These are phyloP conservation scores for Aspergillus piperis DNA, from an alignment of 2,329 filamentous ascomycete genomes.

Conservation along the genomic window DNA sequence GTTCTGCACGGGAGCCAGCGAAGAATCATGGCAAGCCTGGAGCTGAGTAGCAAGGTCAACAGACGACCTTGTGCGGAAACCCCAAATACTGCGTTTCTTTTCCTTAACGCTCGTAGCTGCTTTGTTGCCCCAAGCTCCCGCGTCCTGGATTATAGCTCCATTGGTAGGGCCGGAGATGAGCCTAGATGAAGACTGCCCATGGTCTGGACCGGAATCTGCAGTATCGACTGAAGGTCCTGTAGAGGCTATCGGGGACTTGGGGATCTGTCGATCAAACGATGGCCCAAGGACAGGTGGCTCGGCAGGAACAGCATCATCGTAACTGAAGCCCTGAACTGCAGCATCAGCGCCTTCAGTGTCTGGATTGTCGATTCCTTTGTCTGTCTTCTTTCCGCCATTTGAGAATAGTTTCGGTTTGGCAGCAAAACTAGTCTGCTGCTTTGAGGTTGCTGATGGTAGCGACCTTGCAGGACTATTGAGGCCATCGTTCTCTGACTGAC, in stretches of 20 bases:
- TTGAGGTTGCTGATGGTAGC: conserved; percentile 23
- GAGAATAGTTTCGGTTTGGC: conserved; percentile 29
- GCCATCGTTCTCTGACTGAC: conserved; percentile 35
- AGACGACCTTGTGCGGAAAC: conserved; percentile 68
- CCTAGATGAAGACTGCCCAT: conserved; percentile 39
- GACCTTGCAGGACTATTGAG: conserved; percentile 21
- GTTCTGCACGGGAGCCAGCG: conserved; percentile 54
- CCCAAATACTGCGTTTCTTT: conserved; percentile 72
- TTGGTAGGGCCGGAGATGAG: conserved; percentile 85
- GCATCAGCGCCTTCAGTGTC: conserved; percentile 37
- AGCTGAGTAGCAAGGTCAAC: conserved; percentile 58
- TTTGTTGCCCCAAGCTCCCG: conserved; percentile 83
- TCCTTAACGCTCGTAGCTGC: conserved; percentile 68
- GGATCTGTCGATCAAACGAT: conserved; percentile 34
- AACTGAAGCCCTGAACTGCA: conserved; percentile 53
- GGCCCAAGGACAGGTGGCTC: conserved; percentile 58
- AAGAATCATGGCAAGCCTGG: conserved; percentile 34
- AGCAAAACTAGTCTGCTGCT: conserved; percentile 19
- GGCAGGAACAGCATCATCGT: conserved; percentile 59
- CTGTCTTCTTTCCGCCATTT: conserved; percentile 31
- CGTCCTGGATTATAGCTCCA: conserved; percentile 78
- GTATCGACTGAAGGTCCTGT: conserved; percentile 32
- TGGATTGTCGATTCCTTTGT: conserved; percentile 41
- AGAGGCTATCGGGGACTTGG: conserved; percentile 38
- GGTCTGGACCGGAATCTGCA: conserved; percentile 30